Base-by-base conservation (phyloP, 2,329 filamentous ascomycete genomes). In the Colletotrichum musicola region DNA sequence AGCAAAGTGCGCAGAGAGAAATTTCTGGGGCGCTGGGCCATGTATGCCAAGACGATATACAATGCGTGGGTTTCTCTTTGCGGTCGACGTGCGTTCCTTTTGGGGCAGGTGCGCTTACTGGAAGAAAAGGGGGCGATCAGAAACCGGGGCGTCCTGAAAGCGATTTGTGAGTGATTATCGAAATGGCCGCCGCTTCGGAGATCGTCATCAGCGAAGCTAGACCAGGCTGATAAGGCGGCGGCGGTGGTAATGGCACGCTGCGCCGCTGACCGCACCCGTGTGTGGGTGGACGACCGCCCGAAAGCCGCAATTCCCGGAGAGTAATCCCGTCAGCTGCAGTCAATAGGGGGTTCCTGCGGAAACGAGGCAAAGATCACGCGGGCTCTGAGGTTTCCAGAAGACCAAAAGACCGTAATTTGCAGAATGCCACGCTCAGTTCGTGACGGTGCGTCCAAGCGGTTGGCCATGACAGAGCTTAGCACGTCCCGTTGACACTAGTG, bases 171-270 rank as follows among this genome's bases (percentile, higher is more conserved):
- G 62, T 27, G 55, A 65, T 60, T 44, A 47, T 56, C 55, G 13
- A 38, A 47, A 42, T 46, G 62, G 14, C 44, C 44, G 49, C 44
- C 30, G 10, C 4, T 4, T 40, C 25, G 55, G 40, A 56, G 65
- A 65, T 65, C 55, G 13, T 60, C 42, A 68, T 65, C 65, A 65
- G 61, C 55, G 25, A 27, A 60, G 55, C 61, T 25, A 64, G 61
- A 68, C 61, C 54, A 30, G 46, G 55, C 55, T 55, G 65, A 40
- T 14, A 57, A 20, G 30, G 22, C n/a, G 25, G 57, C 40, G 20
- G 58, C 22, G 20, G 54, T 64, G 50, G 49, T 55, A 56, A 38
- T 38, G 47, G 42, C 49, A 60, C 22, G 35, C 44, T 40, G 44
- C 62, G 65, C 65, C 65, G 65, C 65, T 68, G 62, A 68, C 55